Conservation (phyloP, 306 rosid genomes). For the Dryas drummondii region DNA sequence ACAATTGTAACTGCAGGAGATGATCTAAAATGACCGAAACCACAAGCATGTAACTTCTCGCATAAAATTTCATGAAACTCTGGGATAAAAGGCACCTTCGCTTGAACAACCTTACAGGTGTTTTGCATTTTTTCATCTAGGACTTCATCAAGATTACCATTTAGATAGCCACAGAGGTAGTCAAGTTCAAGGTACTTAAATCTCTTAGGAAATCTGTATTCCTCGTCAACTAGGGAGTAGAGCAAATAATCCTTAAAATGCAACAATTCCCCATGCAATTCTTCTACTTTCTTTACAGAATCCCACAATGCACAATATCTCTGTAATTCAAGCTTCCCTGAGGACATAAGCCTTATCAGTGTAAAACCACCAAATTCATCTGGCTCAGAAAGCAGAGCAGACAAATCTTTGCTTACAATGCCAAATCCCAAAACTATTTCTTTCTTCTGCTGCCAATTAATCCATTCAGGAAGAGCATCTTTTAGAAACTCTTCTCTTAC, state of each 20-base stretch:
- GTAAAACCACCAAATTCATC: slow-evolving; percentile 67
- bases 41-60: slow-evolving; percentile 55
- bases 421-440: slow-evolving; percentile 69
- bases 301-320: slow-evolving; percentile 54
- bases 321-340: slow-evolving; percentile 70
- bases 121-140: slow-evolving; percentile 30
- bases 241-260: slow-evolving; percentile 38
- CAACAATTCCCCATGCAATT: slow-evolving; percentile 30
- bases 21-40: slow-evolving; percentile 46
- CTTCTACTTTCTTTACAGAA: slow-evolving; percentile 26
- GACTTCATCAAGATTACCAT: slow-evolving; percentile 43
- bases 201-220: slow-evolving; percentile 38
- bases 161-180: slow-evolving; percentile 45
- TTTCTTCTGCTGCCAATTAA: slow-evolving; percentile 71
- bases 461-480: slow-evolving; percentile 67
- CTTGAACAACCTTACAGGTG: slow-evolving; percentile 1
- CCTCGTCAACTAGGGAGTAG: slow-evolving; percentile 37
- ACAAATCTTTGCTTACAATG: slow-evolving; percentile 43
- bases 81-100: slow-evolving; percentile 24
- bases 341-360: slow-evolving; percentile 55
- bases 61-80: slow-evolving; percentile 58
- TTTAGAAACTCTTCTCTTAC: slow-evolving; percentile 53
- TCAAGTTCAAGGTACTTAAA: slow-evolving; percentile 48
- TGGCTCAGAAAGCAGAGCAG: slow-evolving; percentile 44
- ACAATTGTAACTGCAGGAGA: slow-evolving; percentile 41